phyloP scores from a whole-genome alignment of 441 rosid genomes.

The Adansonia grandidieri region DNA sequence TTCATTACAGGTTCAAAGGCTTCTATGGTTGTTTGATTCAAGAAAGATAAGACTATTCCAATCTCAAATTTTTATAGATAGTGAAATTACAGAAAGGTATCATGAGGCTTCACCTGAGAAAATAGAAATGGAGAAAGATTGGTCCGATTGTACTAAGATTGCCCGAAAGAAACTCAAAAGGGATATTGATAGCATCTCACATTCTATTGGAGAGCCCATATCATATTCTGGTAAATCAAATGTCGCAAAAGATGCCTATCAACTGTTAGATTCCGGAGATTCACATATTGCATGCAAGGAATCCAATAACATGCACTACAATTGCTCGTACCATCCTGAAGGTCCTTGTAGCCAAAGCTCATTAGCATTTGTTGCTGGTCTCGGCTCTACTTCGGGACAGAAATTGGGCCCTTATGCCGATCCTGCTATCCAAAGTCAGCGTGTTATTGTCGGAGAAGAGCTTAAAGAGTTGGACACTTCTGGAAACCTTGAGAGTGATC shows the following conservation, averaged over 20 bases:
- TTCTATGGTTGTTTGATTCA: slow-evolving; percentile 34
- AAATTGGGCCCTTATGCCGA: slow-evolving; percentile 1
- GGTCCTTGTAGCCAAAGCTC: slow-evolving; percentile 16
- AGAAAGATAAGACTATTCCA: slow-evolving; percentile 20
- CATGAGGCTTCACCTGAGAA: not conserved
- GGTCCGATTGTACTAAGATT: not conserved
- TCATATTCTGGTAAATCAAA: not conserved
- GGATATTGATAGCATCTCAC: not conserved
- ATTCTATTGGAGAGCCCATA: not conserved
- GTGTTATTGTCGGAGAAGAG: not conserved
- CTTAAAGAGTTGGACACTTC: not conserved
- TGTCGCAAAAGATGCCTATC: not conserved
- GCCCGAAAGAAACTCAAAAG: slow-evolving; percentile 16
- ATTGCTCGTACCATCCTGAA: not conserved
- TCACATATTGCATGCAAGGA: slow-evolving; percentile 1
- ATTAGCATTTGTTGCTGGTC: slow-evolving; percentile 7
- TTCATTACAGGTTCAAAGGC: slow-evolving; percentile 32
- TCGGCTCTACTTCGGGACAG: slow-evolving; percentile 7
- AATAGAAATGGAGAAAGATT: slow-evolving; percentile 8
- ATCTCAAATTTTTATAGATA: not conserved
- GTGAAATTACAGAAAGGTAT: not conserved
- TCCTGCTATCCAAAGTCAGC: slow-evolving; percentile 16
- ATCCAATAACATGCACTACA: slow-evolving; percentile 2
- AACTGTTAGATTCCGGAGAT: slow-evolving; percentile 19
- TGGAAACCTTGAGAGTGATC: slow-evolving; percentile 18